phyloP scores from a whole-genome alignment of 106 monocot genomes.

The Acorus gramineus region DNA sequence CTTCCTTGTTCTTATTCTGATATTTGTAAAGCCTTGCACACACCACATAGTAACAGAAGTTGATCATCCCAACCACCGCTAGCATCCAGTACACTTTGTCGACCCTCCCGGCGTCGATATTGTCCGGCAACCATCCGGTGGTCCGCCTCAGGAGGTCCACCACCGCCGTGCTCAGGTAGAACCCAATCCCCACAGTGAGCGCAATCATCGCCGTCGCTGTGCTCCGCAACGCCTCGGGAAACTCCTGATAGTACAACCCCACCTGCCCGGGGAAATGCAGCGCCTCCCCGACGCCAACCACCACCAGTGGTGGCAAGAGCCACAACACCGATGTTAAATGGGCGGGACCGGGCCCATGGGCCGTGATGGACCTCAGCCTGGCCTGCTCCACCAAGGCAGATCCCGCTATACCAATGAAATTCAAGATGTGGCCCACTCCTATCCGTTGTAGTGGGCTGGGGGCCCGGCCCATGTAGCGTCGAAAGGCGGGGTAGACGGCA shows the following conservation, averaged over 20 bases:
- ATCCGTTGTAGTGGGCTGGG: constrained; percentile 7
- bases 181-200: neutral
- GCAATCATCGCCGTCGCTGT: constrained; percentile 1
- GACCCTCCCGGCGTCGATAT: neutral
- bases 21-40: constrained; percentile 12
- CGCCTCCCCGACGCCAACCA: constrained; percentile 5
- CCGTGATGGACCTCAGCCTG: neutral
- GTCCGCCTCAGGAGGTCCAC: neutral
- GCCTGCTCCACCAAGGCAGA: neutral
- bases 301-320: constrained; percentile 6
- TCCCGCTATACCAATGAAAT: neutral
- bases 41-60: constrained; percentile 7
- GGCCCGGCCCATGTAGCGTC: neutral
- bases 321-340: neutral
- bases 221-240: neutral
- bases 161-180: neutral
- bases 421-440: constrained; percentile 2
- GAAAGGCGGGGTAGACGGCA: neutral
- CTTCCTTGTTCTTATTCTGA: too few species aligned
- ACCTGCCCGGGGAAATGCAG: constrained; percentile 6
- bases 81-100: constrained; percentile 17
- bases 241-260: constrained; percentile 7
- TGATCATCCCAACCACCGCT: neutral
- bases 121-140: constrained; percentile 6
- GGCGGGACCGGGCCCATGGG: neutral